Conservation (phyloP, 139 green algal genomes). For the Chlamydomonas eustigma region DNA sequence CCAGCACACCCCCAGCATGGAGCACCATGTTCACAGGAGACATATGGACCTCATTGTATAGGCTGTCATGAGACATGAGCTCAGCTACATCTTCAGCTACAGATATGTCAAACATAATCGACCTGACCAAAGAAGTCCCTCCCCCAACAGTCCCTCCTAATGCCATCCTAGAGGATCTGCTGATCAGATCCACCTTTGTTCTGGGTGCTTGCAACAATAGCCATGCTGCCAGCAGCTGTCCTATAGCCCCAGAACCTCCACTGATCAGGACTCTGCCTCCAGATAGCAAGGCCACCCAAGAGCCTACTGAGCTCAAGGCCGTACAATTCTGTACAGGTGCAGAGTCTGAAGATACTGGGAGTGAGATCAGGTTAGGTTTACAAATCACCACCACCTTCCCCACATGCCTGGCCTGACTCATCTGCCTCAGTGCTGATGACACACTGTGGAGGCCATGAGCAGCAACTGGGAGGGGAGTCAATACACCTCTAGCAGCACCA, state of each 20-base stretch:
- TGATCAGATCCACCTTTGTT: too few species aligned
- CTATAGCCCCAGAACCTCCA: slow-evolving; percentile 64
- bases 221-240: slow-evolving; percentile 58
- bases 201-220: too few species aligned
- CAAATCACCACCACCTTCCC: slow-evolving; percentile 69
- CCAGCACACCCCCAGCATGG: slow-evolving; percentile 57
- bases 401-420: slow-evolving; percentile 59
- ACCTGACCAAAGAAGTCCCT: background rate
- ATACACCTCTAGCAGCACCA: slow-evolving; percentile 24
- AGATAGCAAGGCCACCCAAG: background rate
- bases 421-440: slow-evolving; percentile 45
- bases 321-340: too few species aligned
- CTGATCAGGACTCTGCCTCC: slow-evolving; percentile 50
- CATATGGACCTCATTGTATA: background rate
- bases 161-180: too few species aligned
- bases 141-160: background rate
- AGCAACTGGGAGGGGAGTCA: slow-evolving; percentile 36
- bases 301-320: too few species aligned
- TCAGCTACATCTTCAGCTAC: slow-evolving; percentile 48
- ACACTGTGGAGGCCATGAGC: slow-evolving; percentile 32
- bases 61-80: background rate
- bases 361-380: background rate
- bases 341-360: background rate
- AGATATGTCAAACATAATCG: background rate
- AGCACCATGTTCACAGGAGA: slow-evolving; percentile 20